These are phyloP conservation scores for Leccinellum rugosiceps DNA, from an alignment of 768 basidiomycete species.

Conservation along the genomic window DNA sequence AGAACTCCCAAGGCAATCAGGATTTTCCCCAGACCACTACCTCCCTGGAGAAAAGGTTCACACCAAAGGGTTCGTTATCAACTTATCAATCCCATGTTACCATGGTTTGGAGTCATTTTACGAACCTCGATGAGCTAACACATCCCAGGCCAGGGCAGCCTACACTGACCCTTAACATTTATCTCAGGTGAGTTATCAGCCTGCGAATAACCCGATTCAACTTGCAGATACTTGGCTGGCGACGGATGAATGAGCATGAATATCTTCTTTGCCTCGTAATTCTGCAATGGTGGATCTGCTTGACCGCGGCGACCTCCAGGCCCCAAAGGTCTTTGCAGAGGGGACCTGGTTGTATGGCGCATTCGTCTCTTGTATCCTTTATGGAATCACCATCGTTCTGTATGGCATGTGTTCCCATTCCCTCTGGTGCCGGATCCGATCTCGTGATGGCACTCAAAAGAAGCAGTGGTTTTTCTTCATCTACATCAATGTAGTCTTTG, in stretches of 20 bases:
- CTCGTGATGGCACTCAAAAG: slow-evolving; percentile 4
- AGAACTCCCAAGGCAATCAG: too few species aligned
- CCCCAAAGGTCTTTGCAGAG: slow-evolving; percentile 19
- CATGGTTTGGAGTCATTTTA: too few species aligned
- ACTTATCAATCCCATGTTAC: too few species aligned
- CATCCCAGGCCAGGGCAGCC: neutral
- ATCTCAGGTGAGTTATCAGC: neutral
- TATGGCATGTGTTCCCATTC: slow-evolving; percentile 25
- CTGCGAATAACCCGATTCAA: neutral
- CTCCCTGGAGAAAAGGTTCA: neutral
- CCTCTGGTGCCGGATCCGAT: slow-evolving; percentile 24
- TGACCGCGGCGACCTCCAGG: slow-evolving; percentile 4
- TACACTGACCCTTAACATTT: neutral
- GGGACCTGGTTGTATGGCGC: slow-evolving; percentile 31
- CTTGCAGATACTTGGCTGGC: neutral
- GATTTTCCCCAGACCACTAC: neutral
- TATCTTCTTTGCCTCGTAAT: neutral
- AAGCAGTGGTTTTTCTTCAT: slow-evolving; percentile 27
- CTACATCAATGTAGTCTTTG: slow-evolving; percentile 30
- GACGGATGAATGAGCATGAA: neutral
- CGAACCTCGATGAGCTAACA: neutral
- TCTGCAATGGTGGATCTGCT: slow-evolving; percentile 16
- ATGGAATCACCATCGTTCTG: slow-evolving; percentile 29
- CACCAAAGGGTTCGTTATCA: neutral
- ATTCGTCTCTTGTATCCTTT: slow-evolving; percentile 25